Base-by-base conservation (phyloP, 1,139 yeast species). In the Tardiomyces depauwii region DNA sequence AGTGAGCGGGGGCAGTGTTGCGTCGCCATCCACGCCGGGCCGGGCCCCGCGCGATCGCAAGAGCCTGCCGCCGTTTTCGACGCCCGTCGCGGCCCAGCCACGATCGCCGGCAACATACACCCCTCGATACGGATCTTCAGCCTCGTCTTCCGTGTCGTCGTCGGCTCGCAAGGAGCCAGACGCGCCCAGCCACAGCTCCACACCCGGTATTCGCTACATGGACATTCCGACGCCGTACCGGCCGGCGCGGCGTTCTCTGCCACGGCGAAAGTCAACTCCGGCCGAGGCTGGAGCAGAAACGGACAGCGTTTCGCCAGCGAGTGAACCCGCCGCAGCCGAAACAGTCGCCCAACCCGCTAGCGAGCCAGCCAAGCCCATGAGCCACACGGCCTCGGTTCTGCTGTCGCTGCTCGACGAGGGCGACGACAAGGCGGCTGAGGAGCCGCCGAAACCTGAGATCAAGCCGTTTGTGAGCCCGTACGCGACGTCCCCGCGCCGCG, bases 11-110 rank as follows among this genome's bases (percentile, higher is more conserved):
- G 10, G 11, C 12, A 6, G 39, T 27, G 39, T 27, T 5, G 25
- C 43, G 43, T 4, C 38, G 23, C 32, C 30, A 19, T 32, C 38
- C 27, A 44, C 42, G 18, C 40, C 44, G 27, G 43, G 38, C 39
- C 39, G 3, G 33, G 39, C 42, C 13, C 40, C 43, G 27, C 46
- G 40, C 39, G 27, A 5, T 23, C n/a, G 16, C n/a, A 30, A 30
- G 36, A 30, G 36, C 36, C n/a, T 13, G 10, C n/a, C n/a, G 16
- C 36, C 4, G 36, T 30, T 30, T 14, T 13, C 36, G 10, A 30
- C 36, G 16, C 36, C 36, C 16, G 36, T 30, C 5, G 36, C 16
- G 5, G 36, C 5, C n/a, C 36, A 13, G n/a, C 5, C 36, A 5
- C n/a, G 16, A 11, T 30, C 36, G n/a, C 36, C 36, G n/a, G n/a